Base-by-base conservation (phyloP, 148 eudicot genomes). In the Vaccinium corymbosum region DNA sequence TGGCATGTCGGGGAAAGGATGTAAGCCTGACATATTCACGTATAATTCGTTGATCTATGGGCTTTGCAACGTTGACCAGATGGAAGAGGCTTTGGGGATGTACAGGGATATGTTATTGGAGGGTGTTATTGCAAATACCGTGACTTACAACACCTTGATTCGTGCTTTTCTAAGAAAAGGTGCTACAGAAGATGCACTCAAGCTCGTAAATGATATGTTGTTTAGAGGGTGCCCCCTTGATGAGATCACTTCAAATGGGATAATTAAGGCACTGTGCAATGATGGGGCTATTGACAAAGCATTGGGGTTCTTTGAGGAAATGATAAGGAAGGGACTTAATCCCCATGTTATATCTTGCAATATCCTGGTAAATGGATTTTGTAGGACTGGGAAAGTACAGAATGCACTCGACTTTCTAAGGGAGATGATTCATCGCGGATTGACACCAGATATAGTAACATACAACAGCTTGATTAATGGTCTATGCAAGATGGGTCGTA, bases 121-220 rank as follows among this genome's bases (percentile, higher is more conserved):
- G 80, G 98, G 99, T 87, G 93, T 93, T 52, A 90, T 97, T 91
- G 98, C 98, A 73, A 94, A 97, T 81, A 91, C 92, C 0, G 93
- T 92, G 38, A 97, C 98, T 1, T 97, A 92, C 88, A 97, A 97
- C 85, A 97, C 95, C 16, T 83, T 97, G 83, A 95, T 97, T 84
- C 94, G 89, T 85, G 94, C 96, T 85, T 94, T 93, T 86, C 48
- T 95, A 79, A 89, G 89, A 70, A 89, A 82, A 82, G 90, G 90
- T 84, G 90, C 86, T 42, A 89, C 79, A 20, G 91, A 90, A 82
- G 93, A 97, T 71, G 98, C 98, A 70, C 88, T 93, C 55, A 91
- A 93, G 90, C 95, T 97, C 56, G 95, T 97, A 32, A 89, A 90
- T 84, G 98, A 97, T 79, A 97, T 97, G 99, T 46, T 94, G 88